These are phyloP conservation scores for Solanum hybrid DNA, from an alignment of 305 asterid genomes.

Conservation along the genomic window DNA sequence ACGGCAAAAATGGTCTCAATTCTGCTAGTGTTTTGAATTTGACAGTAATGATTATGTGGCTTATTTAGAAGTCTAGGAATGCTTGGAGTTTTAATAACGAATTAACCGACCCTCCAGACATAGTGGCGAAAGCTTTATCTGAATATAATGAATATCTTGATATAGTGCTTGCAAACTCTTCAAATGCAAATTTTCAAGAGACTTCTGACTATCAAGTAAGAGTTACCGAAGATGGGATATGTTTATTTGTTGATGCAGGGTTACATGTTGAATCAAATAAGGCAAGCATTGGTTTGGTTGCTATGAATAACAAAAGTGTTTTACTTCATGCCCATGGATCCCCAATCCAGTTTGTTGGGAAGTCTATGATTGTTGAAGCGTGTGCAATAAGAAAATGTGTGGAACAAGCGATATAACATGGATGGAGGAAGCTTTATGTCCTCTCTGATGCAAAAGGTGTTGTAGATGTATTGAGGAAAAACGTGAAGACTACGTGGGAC, in stretches of 20 bases:
- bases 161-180: background rate
- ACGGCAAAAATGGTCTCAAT: too few species aligned
- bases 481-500: too few species aligned
- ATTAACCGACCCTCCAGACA: too few species aligned
- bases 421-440: too few species aligned
- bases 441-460: background rate
- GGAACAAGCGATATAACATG: background rate
- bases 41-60: too few species aligned
- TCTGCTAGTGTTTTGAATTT: too few species aligned
- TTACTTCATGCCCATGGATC: background rate
- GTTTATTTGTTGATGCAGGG: background rate
- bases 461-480: background rate
- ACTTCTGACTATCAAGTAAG: background rate
- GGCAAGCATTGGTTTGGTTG: background rate
- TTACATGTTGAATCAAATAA: background rate
- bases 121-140: too few species aligned
- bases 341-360: background rate
- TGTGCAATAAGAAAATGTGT: background rate
- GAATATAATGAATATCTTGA: too few species aligned
- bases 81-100: too few species aligned
- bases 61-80: too few species aligned
- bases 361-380: background rate
- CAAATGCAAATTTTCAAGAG: background rate
- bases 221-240: rapidly evolving
- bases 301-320: background rate